Evolutionary conservation across 78 protist genomes (phyloP), one percentile per base, ranked within the genome.

Genomic region (Pelomyxa schiedti): DNA sequence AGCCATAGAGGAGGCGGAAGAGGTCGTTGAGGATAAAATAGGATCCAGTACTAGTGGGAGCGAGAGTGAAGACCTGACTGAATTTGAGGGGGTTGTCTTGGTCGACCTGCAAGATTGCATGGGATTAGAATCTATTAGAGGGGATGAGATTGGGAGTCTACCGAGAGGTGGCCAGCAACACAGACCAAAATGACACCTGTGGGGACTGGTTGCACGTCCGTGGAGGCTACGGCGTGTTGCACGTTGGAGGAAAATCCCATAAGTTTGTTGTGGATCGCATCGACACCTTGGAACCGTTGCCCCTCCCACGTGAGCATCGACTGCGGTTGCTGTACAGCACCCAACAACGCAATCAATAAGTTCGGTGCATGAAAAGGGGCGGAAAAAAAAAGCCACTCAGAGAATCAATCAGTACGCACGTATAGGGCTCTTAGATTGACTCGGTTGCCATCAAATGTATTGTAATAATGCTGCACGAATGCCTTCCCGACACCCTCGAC

Each of bases 231-330:
- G 29, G 16, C 64, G 37, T 66, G 70, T 9, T 66, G 29, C 58
- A 47, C 58, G 58, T 16, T 16, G 16, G 37, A 16, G 37, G 9
- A n/a, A 36, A 9, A 36, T 8, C 29, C 70, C 30, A 66, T 9
- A 9, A 66, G 70, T 36, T 66, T 66, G n/a, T 66, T n/a, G 70
- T n/a, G 16, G 29, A 66, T 66, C 8, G 29, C 24, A n/a, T 66
- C 30, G 24, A 36, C 24, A 36, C 70, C 70, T 9, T 22, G 8
- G 70, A 66, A 66, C 37, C 37, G 24, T 9, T 66, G 64, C 24
- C 70, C 70, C 37, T 66, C 70, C n/a, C 24, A 66, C 70, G 70
- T 22, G 70, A 66, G 70, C 58, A 47, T 47, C 58, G 58, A 47
- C 58, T 16, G 16, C 16, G 58, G 58, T 47, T 47, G 58, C 58